Base-by-base conservation (phyloP, 1,284 basidiomycete genomes). In the Malassezia brasiliensis region DNA sequence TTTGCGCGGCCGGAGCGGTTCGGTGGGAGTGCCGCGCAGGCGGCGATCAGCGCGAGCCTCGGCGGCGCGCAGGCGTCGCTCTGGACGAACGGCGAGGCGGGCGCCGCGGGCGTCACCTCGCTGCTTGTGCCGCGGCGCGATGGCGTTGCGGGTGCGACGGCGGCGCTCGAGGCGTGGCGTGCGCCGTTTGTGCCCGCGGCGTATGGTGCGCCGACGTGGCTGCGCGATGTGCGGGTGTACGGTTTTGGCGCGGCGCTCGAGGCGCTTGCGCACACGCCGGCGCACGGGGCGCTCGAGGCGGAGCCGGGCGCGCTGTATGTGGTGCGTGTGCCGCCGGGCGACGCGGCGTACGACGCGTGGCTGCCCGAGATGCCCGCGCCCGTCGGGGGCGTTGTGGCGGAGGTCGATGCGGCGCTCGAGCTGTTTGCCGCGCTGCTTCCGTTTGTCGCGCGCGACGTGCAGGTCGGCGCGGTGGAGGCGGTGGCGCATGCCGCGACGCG, bases 31-130 rank as follows among this genome's bases (percentile, higher is more conserved):
- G 83, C 85, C 0, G 82, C 94, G 6, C 93, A 96, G 75, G 90
- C 91, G 0, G 88, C 90, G 0, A 94, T 96, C 59, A 86, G 87
- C 0, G 85, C 87, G 0, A 89, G 87, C 34, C 81, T 88, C 0
- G 90, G 90, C 5, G 80, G 83, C 1, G 93, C 94, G 73, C 84
- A 83, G 4, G 83, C 81, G 12, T 22, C 20, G 40, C 81, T 98
- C 7, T 96, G 94, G 93, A 82, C 86, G 56, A 82, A 83, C 52
- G 79, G 81, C 0, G 93, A 96, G 72, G 88, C 89, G 0, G 93
- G 90, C 74, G 90, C 86, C 0, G 93, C 88, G 76, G 94, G 93
- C 3, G 83, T 96, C 10, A 90, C 89, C 1, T 87, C 83, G 49
- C 77, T 86, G 22, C 65, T 79, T 28, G 3, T 4, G 59, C 61